Conservation (phyloP, 139 green algal genomes). For the Desmodesmus armatus region DNA sequence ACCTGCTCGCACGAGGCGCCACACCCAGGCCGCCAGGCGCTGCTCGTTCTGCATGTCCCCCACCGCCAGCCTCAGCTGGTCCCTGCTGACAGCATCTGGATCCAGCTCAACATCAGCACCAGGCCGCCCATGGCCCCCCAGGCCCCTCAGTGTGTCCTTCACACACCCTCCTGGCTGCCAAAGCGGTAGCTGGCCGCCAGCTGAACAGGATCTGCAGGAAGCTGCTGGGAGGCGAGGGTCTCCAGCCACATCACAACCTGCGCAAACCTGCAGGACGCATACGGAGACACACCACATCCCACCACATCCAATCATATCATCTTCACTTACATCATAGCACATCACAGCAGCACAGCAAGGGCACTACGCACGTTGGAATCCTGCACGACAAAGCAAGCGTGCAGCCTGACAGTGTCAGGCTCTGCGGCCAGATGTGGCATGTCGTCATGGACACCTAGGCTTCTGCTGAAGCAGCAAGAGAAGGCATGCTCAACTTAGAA, state of each 20-base stretch:
- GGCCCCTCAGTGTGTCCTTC: slow-evolving; percentile 68
- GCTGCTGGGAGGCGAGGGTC: slow-evolving; percentile 59
- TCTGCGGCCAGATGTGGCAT: too few relatives aligned
- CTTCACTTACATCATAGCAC: too few relatives aligned
- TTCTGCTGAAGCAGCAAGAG: too few relatives aligned
- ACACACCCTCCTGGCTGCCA: slow-evolving; percentile 71
- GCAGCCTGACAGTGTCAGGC: too few relatives aligned
- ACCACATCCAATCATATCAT: too few relatives aligned
- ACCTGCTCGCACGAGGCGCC: slow-evolving; percentile 77
- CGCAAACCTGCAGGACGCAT: slow-evolving; percentile 54
- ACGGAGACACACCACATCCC: too few relatives aligned
- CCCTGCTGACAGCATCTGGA: slow-evolving; percentile 74
- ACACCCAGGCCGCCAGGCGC: slow-evolving; percentile 67
- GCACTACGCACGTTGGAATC: too few relatives aligned
- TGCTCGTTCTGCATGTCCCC: slow-evolving; percentile 75
- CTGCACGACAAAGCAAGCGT: too few relatives aligned
- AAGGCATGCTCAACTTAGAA: neutral
- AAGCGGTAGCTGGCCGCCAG: slow-evolving; percentile 47
- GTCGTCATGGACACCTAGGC: too few relatives aligned
- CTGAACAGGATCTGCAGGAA: slow-evolving; percentile 48
- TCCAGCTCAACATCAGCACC: slow-evolving; percentile 73
- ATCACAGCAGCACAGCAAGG: too few relatives aligned
- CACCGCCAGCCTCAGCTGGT: slow-evolving; percentile 49
- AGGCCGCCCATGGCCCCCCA: neutral
- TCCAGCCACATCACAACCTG: slow-evolving; percentile 81